Base-by-base conservation (phyloP, 78 protist genomes). In the Dictyostelium discoideum region DNA sequence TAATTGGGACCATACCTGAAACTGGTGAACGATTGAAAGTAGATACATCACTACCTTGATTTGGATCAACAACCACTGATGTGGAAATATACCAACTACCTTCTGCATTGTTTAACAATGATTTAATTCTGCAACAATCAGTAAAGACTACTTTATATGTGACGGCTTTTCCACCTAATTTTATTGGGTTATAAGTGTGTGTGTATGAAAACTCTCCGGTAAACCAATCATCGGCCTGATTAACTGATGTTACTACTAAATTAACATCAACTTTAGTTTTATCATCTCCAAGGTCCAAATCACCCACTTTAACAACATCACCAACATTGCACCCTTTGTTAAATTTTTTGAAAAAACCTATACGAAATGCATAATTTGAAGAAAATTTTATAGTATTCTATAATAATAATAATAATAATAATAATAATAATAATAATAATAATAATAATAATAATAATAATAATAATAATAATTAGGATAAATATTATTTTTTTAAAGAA, bases 1-100 rank as follows among this genome's bases (percentile, higher is more conserved):
- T 37, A 14, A 92, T 92, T 84, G 95, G 92, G 0, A 92, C 48
- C 48, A 84, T 85, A 67, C 89, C 95, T 26, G 95, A 92, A 39
- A 85, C 89, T 72, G 95, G 95, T 29, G 95, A 92, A 37, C 24
- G 20, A 14, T 85, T 72, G n/a, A 44, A 48, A 8, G 2, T 40
- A 5, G 81, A 26, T 11, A 2, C 13, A 16, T 74, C 81, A 37
- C 24, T 16, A 14, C 57, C 83, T 67, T 73, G 40, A 24, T 57
- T 39, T 40, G 84, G 39, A 8, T n/a, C 14, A 44, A 92, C 42
- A 4, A 48, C 22, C 2, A 78, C 85, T 2, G 76, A 46, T 3
- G 92, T 63, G 1, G 57, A 39, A 9, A 74, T 20, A 44, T 54
- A 11, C 81, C 87, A 92, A n/a, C 57, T 26, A 26, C 46, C 73